phyloP scores from a whole-genome alignment of 2,329 filamentous ascomycete genomes.

The Hyphodiscus sp. region DNA sequence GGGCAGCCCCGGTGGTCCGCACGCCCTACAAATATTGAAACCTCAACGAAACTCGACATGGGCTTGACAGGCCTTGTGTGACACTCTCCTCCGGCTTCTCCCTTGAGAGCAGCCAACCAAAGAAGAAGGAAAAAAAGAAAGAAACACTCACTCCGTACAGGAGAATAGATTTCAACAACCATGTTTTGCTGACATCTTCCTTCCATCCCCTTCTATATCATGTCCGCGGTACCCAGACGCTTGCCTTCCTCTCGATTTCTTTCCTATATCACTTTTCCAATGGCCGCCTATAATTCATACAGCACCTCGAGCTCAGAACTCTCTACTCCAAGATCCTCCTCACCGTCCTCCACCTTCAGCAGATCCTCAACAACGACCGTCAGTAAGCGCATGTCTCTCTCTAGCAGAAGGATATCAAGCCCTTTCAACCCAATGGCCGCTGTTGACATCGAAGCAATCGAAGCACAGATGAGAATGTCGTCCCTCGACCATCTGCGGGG shows the following conservation, averaged over 20 bases:
- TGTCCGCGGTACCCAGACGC: conserved; percentile 8
- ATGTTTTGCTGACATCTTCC: conserved; percentile 17
- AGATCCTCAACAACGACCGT: conserved; percentile 23
- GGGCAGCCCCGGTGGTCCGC: too few relatives aligned
- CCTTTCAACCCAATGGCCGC: conserved; percentile 25
- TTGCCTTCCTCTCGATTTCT: background rate
- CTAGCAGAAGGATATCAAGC: conserved; percentile 19
- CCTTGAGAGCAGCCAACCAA: background rate
- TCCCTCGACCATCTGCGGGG: conserved; percentile 54
- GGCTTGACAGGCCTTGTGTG: conserved; percentile 8
- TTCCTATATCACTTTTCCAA: conserved; percentile 12
- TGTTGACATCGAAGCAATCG: conserved; percentile 49
- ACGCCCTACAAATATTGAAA: conserved; percentile 13
- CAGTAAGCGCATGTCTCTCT: conserved; percentile 26
- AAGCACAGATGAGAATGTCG: conserved; percentile 54
- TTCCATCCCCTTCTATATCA: conserved; percentile 15
- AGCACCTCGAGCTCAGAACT: conserved; percentile 23
- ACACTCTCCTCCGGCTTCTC: conserved; percentile 9
- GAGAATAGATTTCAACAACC: too few relatives aligned
- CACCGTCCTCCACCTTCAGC: conserved; percentile 24
- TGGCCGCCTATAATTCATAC: conserved; percentile 24
- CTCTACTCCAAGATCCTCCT: conserved; percentile 24
- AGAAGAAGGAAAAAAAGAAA: background rate
- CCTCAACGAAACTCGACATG: conserved; percentile 24
- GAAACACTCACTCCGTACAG: too few relatives aligned